Percentiles rank a stretch among this genome's conserved stretches.
These are phyloP conservation scores for Mycena sanguinolenta DNA, from an alignment of 768 basidiomycete species.

Conservation along the genomic window DNA sequence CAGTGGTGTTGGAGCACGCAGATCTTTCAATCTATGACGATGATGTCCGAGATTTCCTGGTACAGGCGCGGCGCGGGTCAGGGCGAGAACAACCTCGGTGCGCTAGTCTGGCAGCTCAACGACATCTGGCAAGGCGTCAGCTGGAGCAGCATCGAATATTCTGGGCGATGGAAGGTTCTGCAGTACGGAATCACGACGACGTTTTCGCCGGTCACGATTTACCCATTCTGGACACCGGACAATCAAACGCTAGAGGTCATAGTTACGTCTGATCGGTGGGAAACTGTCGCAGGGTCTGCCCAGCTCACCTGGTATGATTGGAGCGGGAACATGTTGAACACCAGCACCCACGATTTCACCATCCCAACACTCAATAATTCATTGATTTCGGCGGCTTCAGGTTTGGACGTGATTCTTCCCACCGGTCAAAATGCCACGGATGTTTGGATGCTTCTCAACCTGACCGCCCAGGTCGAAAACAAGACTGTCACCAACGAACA, in stretches of 20 bases:
- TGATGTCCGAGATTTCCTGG: slow-evolving; percentile 70
- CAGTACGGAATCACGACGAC: slow-evolving; percentile 62
- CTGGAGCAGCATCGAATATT: slow-evolving; percentile 70
- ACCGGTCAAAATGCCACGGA: slow-evolving; percentile 53
- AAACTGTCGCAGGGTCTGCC: slow-evolving; percentile 58
- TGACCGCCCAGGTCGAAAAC: slow-evolving; percentile 59
- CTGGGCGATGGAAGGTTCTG: slow-evolving; percentile 71
- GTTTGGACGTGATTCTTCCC: slow-evolving; percentile 62
- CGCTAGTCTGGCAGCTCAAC: slow-evolving; percentile 71
- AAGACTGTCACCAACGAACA: slow-evolving; percentile 64
- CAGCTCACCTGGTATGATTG: slow-evolving; percentile 73
- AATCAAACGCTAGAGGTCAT: slow-evolving; percentile 63
- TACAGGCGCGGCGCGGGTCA: slow-evolving; percentile 72
- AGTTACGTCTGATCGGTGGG: slow-evolving; percentile 67
- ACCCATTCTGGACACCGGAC: slow-evolving; percentile 69
- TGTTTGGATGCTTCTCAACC: slow-evolving; percentile 66
- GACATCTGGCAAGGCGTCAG: slow-evolving; percentile 73
- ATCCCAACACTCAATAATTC: slow-evolving; percentile 67
- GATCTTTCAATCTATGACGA: slow-evolving; percentile 71
- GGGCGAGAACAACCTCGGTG: slow-evolving; percentile 71
- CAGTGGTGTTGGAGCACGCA: slow-evolving; percentile 77
- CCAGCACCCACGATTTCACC: slow-evolving; percentile 54
- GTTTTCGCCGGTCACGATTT: slow-evolving; percentile 63
- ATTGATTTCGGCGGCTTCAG: slow-evolving; percentile 54
- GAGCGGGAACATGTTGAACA: slow-evolving; percentile 56